A percentile compares a stretch with the other conserved stretches of the same genome.
Conservation (phyloP, 257 asterid genomes). For the Coffea canephora region DNA sequence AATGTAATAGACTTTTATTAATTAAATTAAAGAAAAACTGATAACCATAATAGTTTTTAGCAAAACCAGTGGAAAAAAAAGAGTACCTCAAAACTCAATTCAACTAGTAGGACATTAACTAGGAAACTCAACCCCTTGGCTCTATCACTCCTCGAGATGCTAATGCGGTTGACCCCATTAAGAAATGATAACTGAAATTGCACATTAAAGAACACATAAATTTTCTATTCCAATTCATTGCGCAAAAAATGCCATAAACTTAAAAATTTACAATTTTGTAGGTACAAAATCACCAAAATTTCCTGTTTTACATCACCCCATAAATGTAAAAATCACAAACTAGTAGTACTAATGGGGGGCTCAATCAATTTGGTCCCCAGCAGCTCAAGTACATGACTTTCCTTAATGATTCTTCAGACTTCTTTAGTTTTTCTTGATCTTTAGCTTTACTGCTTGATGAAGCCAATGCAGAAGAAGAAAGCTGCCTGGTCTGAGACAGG, state of each 20-base stretch:
- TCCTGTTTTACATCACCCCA: too few species aligned
- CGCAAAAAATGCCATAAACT: not conserved
- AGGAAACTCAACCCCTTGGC: too few species aligned
- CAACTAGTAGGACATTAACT: too few species aligned
- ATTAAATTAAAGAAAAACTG: too few species aligned
- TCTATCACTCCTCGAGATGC: too few species aligned
- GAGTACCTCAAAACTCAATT: too few species aligned
- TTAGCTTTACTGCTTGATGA: not conserved
- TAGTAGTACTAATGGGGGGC: not conserved
- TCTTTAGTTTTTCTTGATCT: not conserved
- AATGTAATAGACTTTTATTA: too few species aligned
- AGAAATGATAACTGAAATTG: not conserved
- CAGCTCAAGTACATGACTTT: constrained; percentile 32
- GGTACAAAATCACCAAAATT: too few species aligned
- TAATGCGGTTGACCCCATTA: too few species aligned
- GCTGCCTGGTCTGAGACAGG: constrained; percentile 20
- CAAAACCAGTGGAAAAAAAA: too few species aligned
- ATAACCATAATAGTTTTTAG: too few species aligned
- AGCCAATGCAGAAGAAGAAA: constrained; percentile 6
- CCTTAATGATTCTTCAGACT: constrained; percentile 29
- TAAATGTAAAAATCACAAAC: not conserved
- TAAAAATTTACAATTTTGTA: not conserved
- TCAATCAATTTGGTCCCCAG: constrained; percentile 32
- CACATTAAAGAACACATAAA: not conserved
- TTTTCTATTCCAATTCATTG: not conserved